Evolutionary conservation across 2,329 filamentous ascomycete genomes (phyloP).

Genomic region (Epicoccum sorghinum): DNA sequence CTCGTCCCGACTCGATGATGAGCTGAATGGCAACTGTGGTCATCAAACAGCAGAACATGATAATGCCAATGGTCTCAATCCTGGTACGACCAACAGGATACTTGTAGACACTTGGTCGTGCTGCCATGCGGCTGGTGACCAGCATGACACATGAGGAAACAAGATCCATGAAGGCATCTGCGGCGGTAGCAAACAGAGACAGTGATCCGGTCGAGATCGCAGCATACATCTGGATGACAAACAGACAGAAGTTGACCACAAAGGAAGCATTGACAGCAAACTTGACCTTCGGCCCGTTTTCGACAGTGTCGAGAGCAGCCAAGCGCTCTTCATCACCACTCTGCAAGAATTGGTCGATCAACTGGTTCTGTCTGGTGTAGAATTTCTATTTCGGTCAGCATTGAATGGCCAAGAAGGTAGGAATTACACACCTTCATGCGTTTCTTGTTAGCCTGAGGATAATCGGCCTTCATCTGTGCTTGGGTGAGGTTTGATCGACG

Average conservation of each 20-base stretch:
- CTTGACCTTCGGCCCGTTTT: slow-evolving; percentile 52
- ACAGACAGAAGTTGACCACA: slow-evolving; percentile 54
- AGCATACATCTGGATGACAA: slow-evolving; percentile 65
- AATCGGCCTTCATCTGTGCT: slow-evolving; percentile 56
- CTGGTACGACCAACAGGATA: slow-evolving; percentile 68
- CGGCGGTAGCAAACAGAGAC: slow-evolving; percentile 68
- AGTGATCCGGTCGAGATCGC: slow-evolving; percentile 65
- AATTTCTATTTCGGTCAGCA: slow-evolving; percentile 40
- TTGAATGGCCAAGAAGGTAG: background rate
- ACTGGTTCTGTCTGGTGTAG: slow-evolving; percentile 49
- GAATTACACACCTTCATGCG: slow-evolving; percentile 38
- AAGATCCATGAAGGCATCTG: slow-evolving; percentile 70
- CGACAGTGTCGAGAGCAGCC: slow-evolving; percentile 57
- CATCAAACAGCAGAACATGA: slow-evolving; percentile 71
- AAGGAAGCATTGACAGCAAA: slow-evolving; percentile 49
- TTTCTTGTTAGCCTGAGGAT: slow-evolving; percentile 49
- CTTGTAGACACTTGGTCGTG: slow-evolving; percentile 65
- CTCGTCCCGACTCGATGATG: slow-evolving; percentile 63
- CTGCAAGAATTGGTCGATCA: slow-evolving; percentile 58
- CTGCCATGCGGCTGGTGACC: slow-evolving; percentile 64
- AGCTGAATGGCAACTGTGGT: slow-evolving; percentile 69
- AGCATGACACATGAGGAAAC: slow-evolving; percentile 69
- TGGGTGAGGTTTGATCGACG: slow-evolving; percentile 46
- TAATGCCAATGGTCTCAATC: slow-evolving; percentile 69
- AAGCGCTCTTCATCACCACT: slow-evolving; percentile 62